These are phyloP conservation scores for Hypomontagnella monticulosa DNA, from an alignment of 495 filamentous ascomycete species.

Conservation along the genomic window DNA sequence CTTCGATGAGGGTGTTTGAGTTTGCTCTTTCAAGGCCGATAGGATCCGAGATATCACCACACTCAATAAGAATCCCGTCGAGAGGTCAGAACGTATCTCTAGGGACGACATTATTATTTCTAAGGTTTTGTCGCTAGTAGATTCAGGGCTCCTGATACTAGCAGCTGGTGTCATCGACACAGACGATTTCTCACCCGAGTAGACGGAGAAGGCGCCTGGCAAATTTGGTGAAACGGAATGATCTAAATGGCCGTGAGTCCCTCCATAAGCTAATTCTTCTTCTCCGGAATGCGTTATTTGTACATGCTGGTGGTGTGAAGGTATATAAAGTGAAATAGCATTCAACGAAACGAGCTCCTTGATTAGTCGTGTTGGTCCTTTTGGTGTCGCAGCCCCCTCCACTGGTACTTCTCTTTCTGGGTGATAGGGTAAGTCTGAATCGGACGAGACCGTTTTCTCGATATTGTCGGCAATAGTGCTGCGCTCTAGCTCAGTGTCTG, in stretches of 20 bases:
- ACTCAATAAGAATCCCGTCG: conserved; percentile 71
- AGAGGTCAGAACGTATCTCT: conserved; percentile 71
- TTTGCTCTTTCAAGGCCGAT: conserved; percentile 50
- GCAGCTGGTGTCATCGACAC: conserved; percentile 31
- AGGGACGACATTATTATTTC: conserved; percentile 67
- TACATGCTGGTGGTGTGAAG: conserved; percentile 52
- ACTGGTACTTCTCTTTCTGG: conserved; percentile 5
- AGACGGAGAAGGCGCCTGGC: conserved; percentile 66
- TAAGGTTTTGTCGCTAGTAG: conserved; percentile 49
- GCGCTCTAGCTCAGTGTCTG: not conserved
- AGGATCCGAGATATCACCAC: conserved; percentile 67
- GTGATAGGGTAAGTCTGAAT: conserved; percentile 6
- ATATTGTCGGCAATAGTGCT: conserved; percentile 30
- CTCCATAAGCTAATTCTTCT: conserved; percentile 35
- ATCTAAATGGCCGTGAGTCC: conserved; percentile 19
- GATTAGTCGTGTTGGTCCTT: conserved; percentile 57
- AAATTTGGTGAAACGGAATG: conserved; percentile 57
- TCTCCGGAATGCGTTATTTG: conserved; percentile 35
- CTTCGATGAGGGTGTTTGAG: conserved; percentile 32
- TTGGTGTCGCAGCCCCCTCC: conserved; percentile 55
- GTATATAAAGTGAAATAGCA: conserved; percentile 56
- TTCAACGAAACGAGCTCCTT: conserved; percentile 58
- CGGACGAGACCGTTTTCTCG: conserved; percentile 27
- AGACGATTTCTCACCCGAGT: conserved; percentile 46
- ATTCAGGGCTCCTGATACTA: conserved; percentile 8